phyloP scores from a whole-genome alignment of 106 monocot species.

The Amphibolis antarctica region DNA sequence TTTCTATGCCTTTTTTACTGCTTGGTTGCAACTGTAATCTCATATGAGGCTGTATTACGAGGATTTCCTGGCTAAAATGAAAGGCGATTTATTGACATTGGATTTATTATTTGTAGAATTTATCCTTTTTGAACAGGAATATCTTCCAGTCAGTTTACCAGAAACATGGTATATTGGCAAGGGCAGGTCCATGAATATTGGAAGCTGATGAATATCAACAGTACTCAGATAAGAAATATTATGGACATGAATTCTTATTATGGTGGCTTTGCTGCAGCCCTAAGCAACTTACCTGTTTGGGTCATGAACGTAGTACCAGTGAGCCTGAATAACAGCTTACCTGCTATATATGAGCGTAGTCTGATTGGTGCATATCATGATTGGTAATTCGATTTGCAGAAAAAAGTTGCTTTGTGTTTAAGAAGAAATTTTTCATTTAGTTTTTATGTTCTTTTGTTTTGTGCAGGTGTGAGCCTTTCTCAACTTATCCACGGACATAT shows the following conservation, averaged over 20 bases:
- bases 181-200: constrained; percentile 57
- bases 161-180: constrained; percentile 61
- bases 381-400: constrained; percentile 38
- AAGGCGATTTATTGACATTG: too few species aligned
- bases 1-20: too few species aligned
- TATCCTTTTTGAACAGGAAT: constrained; percentile 31
- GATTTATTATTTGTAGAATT: too few species aligned
- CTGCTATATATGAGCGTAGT: constrained; percentile 94
- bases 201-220: constrained; percentile 51
- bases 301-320: constrained; percentile 94
- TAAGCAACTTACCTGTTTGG: constrained; percentile 66
- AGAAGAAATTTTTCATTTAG: not conserved
- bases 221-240: constrained; percentile 56
- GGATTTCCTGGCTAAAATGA: too few species aligned
- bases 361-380: constrained; percentile 87
- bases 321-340: constrained; percentile 51
- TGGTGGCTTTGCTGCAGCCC: constrained; percentile 87
- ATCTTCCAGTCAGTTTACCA: constrained; percentile 36
- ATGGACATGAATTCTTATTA: constrained; percentile 98
- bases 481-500: constrained; percentile 96
- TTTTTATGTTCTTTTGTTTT: not conserved
- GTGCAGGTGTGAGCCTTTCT: constrained; percentile 68
- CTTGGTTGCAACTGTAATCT: too few species aligned
- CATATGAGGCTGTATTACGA: too few species aligned
- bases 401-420: not conserved